Evolutionary conservation across 768 basidiomycete species (phyloP).

Genomic region (Artomyces pyxidatus): DNA sequence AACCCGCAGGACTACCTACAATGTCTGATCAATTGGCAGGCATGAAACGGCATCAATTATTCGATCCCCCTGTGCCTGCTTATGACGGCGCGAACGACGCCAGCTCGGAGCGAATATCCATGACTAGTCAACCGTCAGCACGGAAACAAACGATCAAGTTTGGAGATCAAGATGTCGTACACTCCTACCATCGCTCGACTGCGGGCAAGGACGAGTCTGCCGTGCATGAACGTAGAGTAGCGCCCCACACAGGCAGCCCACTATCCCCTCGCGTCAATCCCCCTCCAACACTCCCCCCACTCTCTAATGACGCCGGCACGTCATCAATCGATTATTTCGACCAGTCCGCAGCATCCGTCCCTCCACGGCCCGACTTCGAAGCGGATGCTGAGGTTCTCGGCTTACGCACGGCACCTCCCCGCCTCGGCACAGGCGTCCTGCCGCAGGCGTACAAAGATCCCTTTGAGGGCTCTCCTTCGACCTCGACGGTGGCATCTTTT

Average conservation of each 20-base stretch:
- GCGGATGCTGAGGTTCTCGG: neutral
- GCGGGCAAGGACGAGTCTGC: constrained; percentile 27
- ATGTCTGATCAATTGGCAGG: constrained; percentile 25
- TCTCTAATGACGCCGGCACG: neutral
- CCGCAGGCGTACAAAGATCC: constrained; percentile 2
- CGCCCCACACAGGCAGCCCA: constrained; percentile 12
- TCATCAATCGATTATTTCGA: neutral
- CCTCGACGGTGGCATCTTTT: constrained; percentile 3
- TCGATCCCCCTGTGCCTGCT: constrained; percentile 75
- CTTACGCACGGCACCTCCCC: constrained; percentile 12
- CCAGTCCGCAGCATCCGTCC: neutral
- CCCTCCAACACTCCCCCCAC: constrained; percentile 1
- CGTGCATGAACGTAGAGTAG: constrained; percentile 38
- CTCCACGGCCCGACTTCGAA: too few relatives aligned
- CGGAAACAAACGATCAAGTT: constrained; percentile 65
- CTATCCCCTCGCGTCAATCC: neutral
- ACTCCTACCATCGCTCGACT: constrained; percentile 58
- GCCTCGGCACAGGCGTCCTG: neutral
- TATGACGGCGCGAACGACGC: constrained; percentile 17
- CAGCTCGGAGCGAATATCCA: constrained; percentile 32
- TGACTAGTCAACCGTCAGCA: constrained; percentile 23
- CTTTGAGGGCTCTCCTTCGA: constrained; percentile 2
- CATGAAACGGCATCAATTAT: constrained; percentile 75
- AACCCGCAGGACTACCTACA: neutral
- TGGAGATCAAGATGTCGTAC: constrained; percentile 61